These are phyloP conservation scores for Ophiocordyceps robertsii DNA, from an alignment of 2,329 filamentous ascomycete genomes.

Conservation along the genomic window DNA sequence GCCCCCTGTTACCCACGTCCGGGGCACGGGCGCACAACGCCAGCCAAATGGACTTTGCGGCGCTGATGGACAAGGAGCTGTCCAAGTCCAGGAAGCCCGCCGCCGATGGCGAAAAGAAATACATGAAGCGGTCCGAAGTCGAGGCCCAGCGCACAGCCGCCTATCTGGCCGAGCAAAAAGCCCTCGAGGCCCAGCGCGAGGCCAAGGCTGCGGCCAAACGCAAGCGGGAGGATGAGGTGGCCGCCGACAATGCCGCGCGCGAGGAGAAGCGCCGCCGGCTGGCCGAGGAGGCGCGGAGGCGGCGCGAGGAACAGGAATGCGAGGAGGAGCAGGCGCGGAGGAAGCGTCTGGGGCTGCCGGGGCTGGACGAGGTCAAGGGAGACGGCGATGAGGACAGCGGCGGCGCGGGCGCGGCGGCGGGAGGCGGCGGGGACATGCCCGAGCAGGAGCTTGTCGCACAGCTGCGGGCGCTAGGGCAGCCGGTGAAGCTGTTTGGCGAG, in stretches of 20 bases:
- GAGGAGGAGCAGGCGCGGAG: conserved; percentile 60
- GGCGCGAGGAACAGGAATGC: conserved; percentile 59
- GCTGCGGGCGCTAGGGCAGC: conserved; percentile 60
- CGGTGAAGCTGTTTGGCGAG: conserved; percentile 70
- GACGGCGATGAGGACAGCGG: conserved; percentile 26
- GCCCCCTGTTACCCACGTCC: too few species aligned
- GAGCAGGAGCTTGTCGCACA: conserved; percentile 57
- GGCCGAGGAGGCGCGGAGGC: conserved; percentile 63
- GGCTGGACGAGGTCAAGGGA: conserved; percentile 36
- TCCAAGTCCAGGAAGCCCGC: conserved; percentile 55
- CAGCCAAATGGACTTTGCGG: conserved; percentile 77
- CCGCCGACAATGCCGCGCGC: conserved; percentile 50
- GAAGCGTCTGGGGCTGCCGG: conserved; percentile 68
- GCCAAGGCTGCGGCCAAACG: conserved; percentile 65
- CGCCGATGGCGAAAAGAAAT: conserved; percentile 45
- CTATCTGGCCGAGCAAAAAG: conserved; percentile 72
- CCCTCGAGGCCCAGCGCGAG: conserved; percentile 56
- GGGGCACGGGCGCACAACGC: not conserved
- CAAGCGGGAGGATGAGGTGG: conserved; percentile 77
- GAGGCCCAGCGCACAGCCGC: conserved; percentile 70
- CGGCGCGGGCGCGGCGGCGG: conserved; percentile 20
- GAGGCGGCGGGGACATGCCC: conserved; percentile 44
- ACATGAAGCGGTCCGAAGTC: conserved; percentile 69
- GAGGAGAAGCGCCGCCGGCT: conserved; percentile 73
- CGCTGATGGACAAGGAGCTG: conserved; percentile 87